phyloP scores from a whole-genome alignment of 129 eudicot genomes.

The Ambrosia artemisiifolia region DNA sequence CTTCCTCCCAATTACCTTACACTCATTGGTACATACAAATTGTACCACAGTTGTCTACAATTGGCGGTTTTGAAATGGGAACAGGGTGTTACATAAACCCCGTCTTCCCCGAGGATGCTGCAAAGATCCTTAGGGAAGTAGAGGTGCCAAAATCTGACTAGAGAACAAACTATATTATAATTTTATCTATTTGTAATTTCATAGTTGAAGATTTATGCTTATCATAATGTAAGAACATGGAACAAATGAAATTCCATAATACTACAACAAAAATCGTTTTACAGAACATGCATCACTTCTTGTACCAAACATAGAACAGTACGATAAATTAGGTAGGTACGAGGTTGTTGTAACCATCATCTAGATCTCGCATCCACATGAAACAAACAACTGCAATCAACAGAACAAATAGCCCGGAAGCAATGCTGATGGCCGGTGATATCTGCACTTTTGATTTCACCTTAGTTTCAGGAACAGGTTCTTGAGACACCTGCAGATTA shows the following conservation, averaged over 20 bases:
- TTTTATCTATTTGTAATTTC: constrained; percentile 3
- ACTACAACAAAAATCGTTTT: constrained; percentile 23
- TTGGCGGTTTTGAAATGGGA: constrained; percentile 89
- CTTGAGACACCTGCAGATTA: constrained; percentile 12
- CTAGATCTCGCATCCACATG: constrained; percentile 37
- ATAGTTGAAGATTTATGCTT: not conserved
- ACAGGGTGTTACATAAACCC: constrained; percentile 91
- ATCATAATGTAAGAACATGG: constrained; percentile 6
- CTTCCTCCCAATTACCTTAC: constrained; percentile 43
- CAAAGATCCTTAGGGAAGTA: constrained; percentile 63
- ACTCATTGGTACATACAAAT: constrained; percentile 88
- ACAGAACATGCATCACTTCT: constrained; percentile 13
- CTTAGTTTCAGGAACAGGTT: constrained; percentile 25
- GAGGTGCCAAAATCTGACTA: constrained; percentile 19
- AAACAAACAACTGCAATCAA: constrained; percentile 50
- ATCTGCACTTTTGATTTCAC: constrained; percentile 10
- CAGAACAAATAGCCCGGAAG: constrained; percentile 33
- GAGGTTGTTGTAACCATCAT: constrained; percentile 38
- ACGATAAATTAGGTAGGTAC: constrained; percentile 62
- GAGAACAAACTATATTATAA: not conserved
- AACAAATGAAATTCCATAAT: constrained; percentile 20
- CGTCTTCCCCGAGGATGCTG: constrained; percentile 93
- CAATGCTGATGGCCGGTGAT: constrained; percentile 18
- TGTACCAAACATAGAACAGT: constrained; percentile 7
- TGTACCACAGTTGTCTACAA: constrained; percentile 66